phyloP scores from a whole-genome alignment of 225 moss, liverwort and hornwort species.

The Anthoceros angustus region DNA sequence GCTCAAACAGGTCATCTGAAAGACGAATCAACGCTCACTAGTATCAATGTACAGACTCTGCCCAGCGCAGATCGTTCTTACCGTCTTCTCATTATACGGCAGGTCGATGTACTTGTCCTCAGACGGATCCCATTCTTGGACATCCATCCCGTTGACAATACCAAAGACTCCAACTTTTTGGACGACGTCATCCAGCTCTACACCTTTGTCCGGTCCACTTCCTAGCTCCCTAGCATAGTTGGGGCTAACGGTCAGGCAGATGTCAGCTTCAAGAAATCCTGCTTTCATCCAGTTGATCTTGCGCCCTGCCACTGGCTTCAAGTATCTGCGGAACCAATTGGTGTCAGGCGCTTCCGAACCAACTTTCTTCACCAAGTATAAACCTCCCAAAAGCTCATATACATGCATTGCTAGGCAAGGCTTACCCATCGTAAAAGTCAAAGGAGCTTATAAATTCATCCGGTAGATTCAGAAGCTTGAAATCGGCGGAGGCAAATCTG shows the following conservation, averaged over 20 bases:
- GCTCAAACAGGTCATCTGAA: not conserved
- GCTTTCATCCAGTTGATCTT: slow-evolving; percentile 95
- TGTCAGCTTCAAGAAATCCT: slow-evolving; percentile 54
- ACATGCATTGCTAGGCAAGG: not conserved
- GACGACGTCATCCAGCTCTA: slow-evolving; percentile 40
- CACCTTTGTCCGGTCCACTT: slow-evolving; percentile 50
- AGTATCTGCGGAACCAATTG: slow-evolving; percentile 20
- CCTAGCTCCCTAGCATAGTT: slow-evolving; percentile 62
- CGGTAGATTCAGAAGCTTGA: slow-evolving; percentile 35
- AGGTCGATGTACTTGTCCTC: slow-evolving; percentile 57
- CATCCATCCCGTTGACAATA: slow-evolving; percentile 83
- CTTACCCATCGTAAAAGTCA: slow-evolving; percentile 69
- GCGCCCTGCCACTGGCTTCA: slow-evolving; percentile 65
- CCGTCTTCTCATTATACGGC: slow-evolving; percentile 59
- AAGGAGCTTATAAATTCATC: slow-evolving; percentile 61
- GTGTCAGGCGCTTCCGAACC: not conserved
- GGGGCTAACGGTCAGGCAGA: slow-evolving; percentile 68
- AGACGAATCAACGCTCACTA: not conserved
- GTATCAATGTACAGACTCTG: not conserved
- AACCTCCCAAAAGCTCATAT: no score
- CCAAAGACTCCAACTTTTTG: slow-evolving; percentile 26
- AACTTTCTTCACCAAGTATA: not conserved
- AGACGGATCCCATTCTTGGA: slow-evolving; percentile 86
- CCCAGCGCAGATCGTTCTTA: slow-evolving; percentile 8
- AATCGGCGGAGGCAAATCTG: slow-evolving; percentile 58